Evolutionary conservation across 371 early-diverging fungal species (phyloP).

Genomic region (Lichtheimia ornata): DNA sequence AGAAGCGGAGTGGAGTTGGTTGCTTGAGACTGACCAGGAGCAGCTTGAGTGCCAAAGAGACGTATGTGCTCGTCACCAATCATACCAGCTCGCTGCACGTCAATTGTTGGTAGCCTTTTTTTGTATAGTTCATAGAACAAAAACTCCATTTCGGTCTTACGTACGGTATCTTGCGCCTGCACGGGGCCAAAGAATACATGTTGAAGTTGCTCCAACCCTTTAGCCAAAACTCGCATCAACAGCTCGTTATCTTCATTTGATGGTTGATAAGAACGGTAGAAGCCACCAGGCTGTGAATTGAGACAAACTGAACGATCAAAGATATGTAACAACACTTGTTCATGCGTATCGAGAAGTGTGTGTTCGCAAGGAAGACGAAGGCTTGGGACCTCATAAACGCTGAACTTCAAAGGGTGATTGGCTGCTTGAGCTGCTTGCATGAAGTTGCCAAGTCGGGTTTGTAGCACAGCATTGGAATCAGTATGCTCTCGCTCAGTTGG

Average conservation of each 20-base stretch:
- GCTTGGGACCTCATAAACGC: too few species aligned
- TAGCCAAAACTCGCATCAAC: too few species aligned
- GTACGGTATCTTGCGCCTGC: too few species aligned
- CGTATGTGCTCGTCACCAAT: neutral
- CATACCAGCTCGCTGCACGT: neutral
- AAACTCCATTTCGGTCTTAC: too few species aligned
- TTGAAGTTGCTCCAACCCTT: too few species aligned
- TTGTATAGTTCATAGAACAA: neutral
- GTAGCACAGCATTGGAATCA: too few species aligned
- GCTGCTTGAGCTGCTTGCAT: too few species aligned
- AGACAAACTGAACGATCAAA: neutral
- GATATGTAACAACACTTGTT: constrained; percentile 1
- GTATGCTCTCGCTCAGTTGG: too few species aligned
- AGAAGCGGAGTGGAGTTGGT: neutral
- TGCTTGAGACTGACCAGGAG: neutral
- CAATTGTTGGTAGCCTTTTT: neutral
- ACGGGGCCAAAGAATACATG: too few species aligned
- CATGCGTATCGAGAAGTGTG: neutral
- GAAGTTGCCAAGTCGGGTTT: too few species aligned
- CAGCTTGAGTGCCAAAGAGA: neutral
- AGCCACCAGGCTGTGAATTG: constrained; percentile 9
- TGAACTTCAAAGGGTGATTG: too few species aligned
- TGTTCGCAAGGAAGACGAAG: too few species aligned
- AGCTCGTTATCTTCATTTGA: neutral
- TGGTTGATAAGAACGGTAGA: neutral